These are phyloP conservation scores for Apiospora kogelbergensis DNA, from an alignment of 2,329 filamentous ascomycete species.

Conservation along the genomic window DNA sequence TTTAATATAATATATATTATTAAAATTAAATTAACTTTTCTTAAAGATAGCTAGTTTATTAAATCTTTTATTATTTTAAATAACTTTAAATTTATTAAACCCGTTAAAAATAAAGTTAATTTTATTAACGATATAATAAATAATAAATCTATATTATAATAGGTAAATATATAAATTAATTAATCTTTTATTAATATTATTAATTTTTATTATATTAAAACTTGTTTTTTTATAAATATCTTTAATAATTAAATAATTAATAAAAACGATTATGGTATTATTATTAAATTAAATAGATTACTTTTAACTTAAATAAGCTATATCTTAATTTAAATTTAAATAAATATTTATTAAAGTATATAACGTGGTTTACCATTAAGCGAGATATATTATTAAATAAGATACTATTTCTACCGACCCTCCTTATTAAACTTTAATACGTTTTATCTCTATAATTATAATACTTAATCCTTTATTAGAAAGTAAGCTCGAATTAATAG, in stretches of 20 bases:
- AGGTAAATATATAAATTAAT: not conserved
- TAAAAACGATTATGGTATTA: not conserved
- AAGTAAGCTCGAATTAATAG: too few relatives aligned
- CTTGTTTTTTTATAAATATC: not conserved
- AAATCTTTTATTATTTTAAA: not conserved
- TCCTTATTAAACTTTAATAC: too few relatives aligned
- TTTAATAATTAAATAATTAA: not conserved
- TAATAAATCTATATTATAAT: not conserved
- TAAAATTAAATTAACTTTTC: not conserved
- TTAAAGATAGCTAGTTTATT: not conserved
- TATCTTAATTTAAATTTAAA: not conserved
- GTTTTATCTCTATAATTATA: too few relatives aligned
- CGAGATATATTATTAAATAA: too few relatives aligned
- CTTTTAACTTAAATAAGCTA: not conserved
- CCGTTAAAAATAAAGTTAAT: not conserved
- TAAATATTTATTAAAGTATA: not conserved
- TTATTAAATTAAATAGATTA: not conserved
- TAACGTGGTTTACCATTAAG: too few relatives aligned
- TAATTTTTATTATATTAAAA: slow-evolving; percentile 6
- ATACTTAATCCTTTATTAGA: too few relatives aligned
- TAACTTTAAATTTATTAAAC: not conserved
- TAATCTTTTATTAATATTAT: not conserved
- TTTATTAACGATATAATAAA: not conserved
- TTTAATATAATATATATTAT: not conserved
- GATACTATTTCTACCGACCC: too few relatives aligned